Evolutionary conservation across 192 early-diverging fungal species (phyloP), one percentile per base, ranked within the genome.

Genomic region (Chytriomyces hyalinus): DNA sequence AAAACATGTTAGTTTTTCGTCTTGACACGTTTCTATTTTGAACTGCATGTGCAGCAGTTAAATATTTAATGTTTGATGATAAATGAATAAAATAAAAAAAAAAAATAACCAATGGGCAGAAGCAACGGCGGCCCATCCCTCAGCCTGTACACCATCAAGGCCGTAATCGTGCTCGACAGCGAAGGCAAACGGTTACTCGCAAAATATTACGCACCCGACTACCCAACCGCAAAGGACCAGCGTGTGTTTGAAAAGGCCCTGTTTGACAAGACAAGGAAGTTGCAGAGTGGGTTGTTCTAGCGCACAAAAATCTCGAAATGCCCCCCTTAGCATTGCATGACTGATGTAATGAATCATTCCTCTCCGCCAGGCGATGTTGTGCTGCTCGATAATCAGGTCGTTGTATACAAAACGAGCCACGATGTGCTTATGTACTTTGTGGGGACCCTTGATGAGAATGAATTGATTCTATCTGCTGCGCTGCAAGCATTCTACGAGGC

Each of bases 361-460:
- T 9, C 4, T 20, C 45, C 28, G 78, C 67, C 77, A 92, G 91
- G 87, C 82, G 95, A 99, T 80, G 91, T 99, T 62, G 91, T 98
- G n/a, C 82, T 99, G 74, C 95, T 94, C 66, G 96, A 99, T 69
- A 93, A 93, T 61, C 94, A 96, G 60, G 90, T 97, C 13, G 92
- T 98, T 61, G 85, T 96, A 5, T 96, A 95, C 87, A 92, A 92
- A 65, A 90, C 87, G 81, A 87, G 91, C 48, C 91, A 93, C 78
- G 96, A 98, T 78, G 90, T 95, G 59, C 92, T 94, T 70, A 92
- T 99, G 79, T 97, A 96, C 81, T 86, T 98, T 60, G 91, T 99
- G 20, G 96, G 95, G 3, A 90, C 90, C 43, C 84, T 89, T 17
- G 94, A 99, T 69, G 95, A 98, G 81, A 99, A 99, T 84, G 97